These are phyloP conservation scores for Bauhinia variegata DNA, from an alignment of 306 rosid genomes.

Conservation along the genomic window DNA sequence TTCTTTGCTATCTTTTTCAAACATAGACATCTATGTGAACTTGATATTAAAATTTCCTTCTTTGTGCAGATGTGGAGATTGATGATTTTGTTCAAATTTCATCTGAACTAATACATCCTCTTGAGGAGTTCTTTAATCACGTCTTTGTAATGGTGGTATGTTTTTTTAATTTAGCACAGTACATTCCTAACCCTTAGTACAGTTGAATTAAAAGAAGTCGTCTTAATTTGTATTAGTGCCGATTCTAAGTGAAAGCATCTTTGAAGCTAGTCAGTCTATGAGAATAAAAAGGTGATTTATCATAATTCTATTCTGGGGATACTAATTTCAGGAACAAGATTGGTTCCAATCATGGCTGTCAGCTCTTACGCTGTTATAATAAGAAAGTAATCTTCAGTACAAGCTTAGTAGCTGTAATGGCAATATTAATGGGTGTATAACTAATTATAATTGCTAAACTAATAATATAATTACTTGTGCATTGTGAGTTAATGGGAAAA, in stretches of 20 bases:
- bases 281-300: not conserved
- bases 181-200: not conserved
- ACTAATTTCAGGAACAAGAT: not conserved
- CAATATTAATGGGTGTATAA: too few species aligned
- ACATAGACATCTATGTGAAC: too few species aligned
- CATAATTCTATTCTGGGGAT: not conserved
- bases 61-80: conserved; percentile 61
- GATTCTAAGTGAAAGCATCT: not conserved
- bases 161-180: conserved; percentile 19
- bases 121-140: conserved; percentile 78
- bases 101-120: conserved; percentile 77
- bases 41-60: conserved; percentile 25
- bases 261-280: not conserved
- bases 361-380: not conserved
- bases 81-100: conserved; percentile 72
- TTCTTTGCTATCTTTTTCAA: not conserved
- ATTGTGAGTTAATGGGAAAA: too few species aligned
- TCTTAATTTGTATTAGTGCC: not conserved
- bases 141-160: conserved; percentile 99
- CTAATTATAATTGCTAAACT: not conserved
- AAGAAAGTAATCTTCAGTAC: not conserved
- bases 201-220: conserved; percentile 4
- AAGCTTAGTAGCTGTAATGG: not conserved
- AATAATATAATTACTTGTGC: too few species aligned
- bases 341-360: not conserved